These are phyloP conservation scores for Dactylellina leptospora DNA, from an alignment of 2,329 filamentous ascomycete genomes.

Conservation along the genomic window DNA sequence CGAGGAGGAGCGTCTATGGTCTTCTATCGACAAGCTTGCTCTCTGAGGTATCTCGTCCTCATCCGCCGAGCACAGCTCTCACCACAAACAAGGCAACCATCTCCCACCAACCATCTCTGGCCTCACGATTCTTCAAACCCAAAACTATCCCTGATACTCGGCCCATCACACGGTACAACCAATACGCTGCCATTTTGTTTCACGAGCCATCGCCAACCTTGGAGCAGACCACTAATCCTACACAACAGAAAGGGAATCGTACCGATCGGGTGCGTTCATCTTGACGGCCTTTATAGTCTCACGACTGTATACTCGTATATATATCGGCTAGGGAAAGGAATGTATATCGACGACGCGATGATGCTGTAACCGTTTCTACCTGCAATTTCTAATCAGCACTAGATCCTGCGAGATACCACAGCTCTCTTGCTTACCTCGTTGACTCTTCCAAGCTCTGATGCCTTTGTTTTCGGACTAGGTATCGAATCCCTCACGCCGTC, in stretches of 20 bases:
- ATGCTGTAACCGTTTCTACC: not conserved
- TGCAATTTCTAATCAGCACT: not conserved
- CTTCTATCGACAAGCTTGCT: too few species aligned
- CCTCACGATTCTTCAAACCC: too few species aligned
- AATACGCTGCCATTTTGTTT: not conserved
- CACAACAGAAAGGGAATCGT: constrained; percentile 5
- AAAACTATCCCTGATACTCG: too few species aligned
- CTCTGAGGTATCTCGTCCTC: too few species aligned
- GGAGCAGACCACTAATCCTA: constrained; percentile 17
- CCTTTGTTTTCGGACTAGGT: not conserved
- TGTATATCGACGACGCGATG: not conserved
- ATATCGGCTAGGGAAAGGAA: not conserved
- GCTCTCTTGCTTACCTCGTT: not conserved
- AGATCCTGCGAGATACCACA: not conserved
- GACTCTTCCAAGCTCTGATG: not conserved
- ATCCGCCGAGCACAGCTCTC: too few species aligned
- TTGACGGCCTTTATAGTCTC: constrained; percentile 19
- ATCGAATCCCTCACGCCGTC: not conserved
- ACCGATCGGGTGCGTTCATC: constrained; percentile 52
- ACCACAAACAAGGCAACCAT: too few species aligned
- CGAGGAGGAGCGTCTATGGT: too few species aligned
- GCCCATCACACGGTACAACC: not conserved
- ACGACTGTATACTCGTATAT: not conserved
- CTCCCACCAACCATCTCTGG: too few species aligned
- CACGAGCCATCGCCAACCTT: constrained; percentile 6